These are phyloP conservation scores for Globisporangium megalacanthum DNA, from an alignment of 352 stramenopile genomes.

Conservation along the genomic window DNA sequence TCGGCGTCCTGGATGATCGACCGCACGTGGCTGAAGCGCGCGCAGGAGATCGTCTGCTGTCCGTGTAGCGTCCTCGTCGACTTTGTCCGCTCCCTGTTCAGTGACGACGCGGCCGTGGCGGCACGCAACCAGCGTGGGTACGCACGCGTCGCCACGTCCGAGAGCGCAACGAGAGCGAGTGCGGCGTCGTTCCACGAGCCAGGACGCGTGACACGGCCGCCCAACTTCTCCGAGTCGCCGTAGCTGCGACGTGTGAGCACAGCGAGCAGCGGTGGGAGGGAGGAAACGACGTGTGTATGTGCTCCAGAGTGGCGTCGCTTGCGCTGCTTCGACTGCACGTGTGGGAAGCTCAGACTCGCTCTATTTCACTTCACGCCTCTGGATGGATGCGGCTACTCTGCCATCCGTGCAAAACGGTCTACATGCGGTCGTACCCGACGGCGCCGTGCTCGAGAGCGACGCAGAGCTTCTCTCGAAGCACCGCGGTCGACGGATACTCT, in stretches of 20 bases:
- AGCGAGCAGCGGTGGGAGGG: background rate
- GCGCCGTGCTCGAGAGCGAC: conserved; percentile 55
- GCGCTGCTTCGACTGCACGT: no score
- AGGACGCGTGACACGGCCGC: conserved; percentile 41
- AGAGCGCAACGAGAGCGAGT: conserved; percentile 1
- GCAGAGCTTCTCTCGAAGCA: conserved; percentile 54
- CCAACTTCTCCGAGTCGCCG: conserved; percentile 25
- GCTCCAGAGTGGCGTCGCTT: background rate
- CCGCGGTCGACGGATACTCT: conserved; percentile 43
- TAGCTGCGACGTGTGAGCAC: background rate
- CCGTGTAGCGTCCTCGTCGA: conserved; percentile 55
- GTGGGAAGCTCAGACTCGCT: no score
- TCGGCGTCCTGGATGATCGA: conserved; percentile 21
- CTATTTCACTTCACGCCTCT: no score
- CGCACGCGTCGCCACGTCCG: conserved; percentile 25
- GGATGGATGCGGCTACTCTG: background rate
- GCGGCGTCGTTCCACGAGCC: conserved; percentile 45
- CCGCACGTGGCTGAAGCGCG: conserved; percentile 33
- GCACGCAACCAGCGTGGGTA: conserved; percentile 39
- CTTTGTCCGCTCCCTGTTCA: conserved; percentile 70
- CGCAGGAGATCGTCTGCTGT: conserved; percentile 55
- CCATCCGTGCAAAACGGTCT: conserved; percentile 10
- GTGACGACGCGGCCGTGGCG: conserved; percentile 18
- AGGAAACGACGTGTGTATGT: background rate
- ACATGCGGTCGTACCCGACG: conserved; percentile 77